Conservation (phyloP, 768 basidiomycete species). For the Russula dissimulans region DNA sequence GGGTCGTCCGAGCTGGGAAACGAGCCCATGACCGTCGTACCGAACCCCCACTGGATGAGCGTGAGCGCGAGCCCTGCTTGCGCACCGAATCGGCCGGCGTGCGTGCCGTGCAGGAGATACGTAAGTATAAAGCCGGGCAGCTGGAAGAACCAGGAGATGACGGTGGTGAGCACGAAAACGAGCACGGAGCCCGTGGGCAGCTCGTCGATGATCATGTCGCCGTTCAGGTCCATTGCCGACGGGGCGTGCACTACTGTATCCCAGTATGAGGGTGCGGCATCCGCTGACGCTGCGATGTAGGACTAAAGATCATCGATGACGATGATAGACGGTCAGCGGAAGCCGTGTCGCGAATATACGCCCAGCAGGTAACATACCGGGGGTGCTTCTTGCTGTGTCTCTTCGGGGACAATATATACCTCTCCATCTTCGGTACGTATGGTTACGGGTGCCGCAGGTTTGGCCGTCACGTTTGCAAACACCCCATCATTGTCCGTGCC, state of each 20-base stretch:
- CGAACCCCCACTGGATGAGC: slow-evolving; percentile 86
- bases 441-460: slow-evolving; percentile 47
- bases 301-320: slow-evolving; percentile 39
- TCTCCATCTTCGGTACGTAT: slow-evolving; percentile 46
- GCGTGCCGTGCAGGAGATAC: slow-evolving; percentile 84
- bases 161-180: slow-evolving; percentile 66
- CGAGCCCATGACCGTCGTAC: slow-evolving; percentile 37
- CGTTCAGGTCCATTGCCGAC: slow-evolving; percentile 35
- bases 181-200: slow-evolving; percentile 74
- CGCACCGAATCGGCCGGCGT: slow-evolving; percentile 89
- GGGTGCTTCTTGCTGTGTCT: slow-evolving; percentile 70
- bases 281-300: slow-evolving; percentile 79
- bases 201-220: slow-evolving; percentile 83
- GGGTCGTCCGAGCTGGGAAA: slow-evolving; percentile 13
- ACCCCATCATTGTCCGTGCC: slow-evolving; percentile 87
- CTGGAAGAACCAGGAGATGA: slow-evolving; percentile 94
- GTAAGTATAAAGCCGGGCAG: slow-evolving; percentile 91
- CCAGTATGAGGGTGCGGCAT: slow-evolving; percentile 93
- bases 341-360: no score
- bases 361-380: slow-evolving; percentile 47
- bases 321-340: no score
- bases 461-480: slow-evolving; percentile 89
- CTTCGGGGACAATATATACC: slow-evolving; percentile 65
- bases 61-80: slow-evolving; percentile 94
- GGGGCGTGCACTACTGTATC: slow-evolving; percentile 92